Evolutionary conservation across 2,329 filamentous ascomycete species (phyloP).

Genomic region (Hypoxylon sp.): DNA sequence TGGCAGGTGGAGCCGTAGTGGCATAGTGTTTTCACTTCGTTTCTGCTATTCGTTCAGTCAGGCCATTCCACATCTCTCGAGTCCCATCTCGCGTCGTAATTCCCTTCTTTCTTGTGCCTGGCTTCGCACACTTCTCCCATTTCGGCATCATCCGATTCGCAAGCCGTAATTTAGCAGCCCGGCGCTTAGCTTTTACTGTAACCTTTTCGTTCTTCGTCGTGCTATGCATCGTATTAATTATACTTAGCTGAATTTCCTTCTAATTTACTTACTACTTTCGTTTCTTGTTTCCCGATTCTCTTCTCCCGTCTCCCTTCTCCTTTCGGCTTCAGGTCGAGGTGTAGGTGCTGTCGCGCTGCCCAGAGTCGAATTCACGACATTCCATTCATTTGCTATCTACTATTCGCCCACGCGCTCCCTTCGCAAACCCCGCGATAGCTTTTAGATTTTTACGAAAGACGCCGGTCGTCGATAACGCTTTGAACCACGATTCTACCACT

Average conservation of each 20-base stretch:
- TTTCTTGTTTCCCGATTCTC: slow-evolving; percentile 33
- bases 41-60: slow-evolving; percentile 44
- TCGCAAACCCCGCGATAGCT: slow-evolving; percentile 35
- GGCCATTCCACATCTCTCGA: slow-evolving; percentile 35
- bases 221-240: slow-evolving; percentile 41
- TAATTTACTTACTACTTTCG: slow-evolving; percentile 41
- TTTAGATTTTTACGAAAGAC: slow-evolving; percentile 48
- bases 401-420: slow-evolving; percentile 43
- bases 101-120: slow-evolving; percentile 23
- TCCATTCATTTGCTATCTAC: slow-evolving; percentile 46
- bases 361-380: slow-evolving; percentile 47
- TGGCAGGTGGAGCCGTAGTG: slow-evolving; percentile 34
- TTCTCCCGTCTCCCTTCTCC: slow-evolving; percentile 43
- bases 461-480: slow-evolving; percentile 55
- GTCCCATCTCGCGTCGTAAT: slow-evolving; percentile 33
- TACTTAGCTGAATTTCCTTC: slow-evolving; percentile 36
- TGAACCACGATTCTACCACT: slow-evolving; percentile 37
- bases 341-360: slow-evolving; percentile 47
- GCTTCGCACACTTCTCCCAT: slow-evolving; percentile 33
- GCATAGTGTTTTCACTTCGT: slow-evolving; percentile 46
- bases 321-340: slow-evolving; percentile 40
- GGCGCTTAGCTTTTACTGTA: slow-evolving; percentile 46
- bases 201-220: slow-evolving; percentile 42
- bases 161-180: slow-evolving; percentile 36
- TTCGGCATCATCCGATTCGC: slow-evolving; percentile 34